Base-by-base conservation (phyloP, 192 early-diverging fungal genomes). In the Entomortierella chlamydospora region DNA sequence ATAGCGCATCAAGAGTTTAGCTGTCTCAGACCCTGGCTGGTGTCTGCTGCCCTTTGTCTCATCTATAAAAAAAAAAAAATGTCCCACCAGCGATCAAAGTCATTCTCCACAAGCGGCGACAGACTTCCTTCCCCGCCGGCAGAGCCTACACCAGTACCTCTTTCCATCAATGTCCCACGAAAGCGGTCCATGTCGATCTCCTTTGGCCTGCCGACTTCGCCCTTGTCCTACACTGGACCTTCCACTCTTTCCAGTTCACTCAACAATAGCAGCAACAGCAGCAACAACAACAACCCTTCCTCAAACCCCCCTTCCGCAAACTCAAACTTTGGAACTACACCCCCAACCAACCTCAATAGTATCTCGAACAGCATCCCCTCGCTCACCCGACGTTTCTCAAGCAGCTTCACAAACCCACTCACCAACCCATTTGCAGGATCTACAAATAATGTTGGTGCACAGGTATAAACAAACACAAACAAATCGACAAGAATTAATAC, bases 101-200 rank as follows among this genome's bases (percentile, higher is more conserved):
- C 71, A 11, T 53, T 51, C 20, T 67, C 64, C 41, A 22, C 37
- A 22, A 15, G 8, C n/a, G 12, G 13, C 31, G 30, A 42, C 30
- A 6, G n/a, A 17, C 62, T 50, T 13, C 22, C 50, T 30, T n/a
- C 26, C 12, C 39, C 37, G 4, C 59, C 41, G 18, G 23, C 59
- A 1, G 59, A 25, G 18, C 6, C 53, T 22, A 34, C 29, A 12
- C 47, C 67, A 10, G 69, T 33, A 7, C 70, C 62, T 23, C 26
- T 63, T 6, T 58, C 69, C 2, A 64, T 73, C 34, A 54, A 57
- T 4, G 34, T 74, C 31, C 72, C 63, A 3, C 23, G 72, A 22
- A 57, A 49, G 18, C 34, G 72, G 5, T 74, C 72, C 57, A 74
- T 74, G 64, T 74, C 72, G 0, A 59, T 57, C 12, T 74, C 72